These are phyloP conservation scores for Epichloe baconii DNA, from an alignment of 2,329 filamentous ascomycete genomes.

Conservation along the genomic window DNA sequence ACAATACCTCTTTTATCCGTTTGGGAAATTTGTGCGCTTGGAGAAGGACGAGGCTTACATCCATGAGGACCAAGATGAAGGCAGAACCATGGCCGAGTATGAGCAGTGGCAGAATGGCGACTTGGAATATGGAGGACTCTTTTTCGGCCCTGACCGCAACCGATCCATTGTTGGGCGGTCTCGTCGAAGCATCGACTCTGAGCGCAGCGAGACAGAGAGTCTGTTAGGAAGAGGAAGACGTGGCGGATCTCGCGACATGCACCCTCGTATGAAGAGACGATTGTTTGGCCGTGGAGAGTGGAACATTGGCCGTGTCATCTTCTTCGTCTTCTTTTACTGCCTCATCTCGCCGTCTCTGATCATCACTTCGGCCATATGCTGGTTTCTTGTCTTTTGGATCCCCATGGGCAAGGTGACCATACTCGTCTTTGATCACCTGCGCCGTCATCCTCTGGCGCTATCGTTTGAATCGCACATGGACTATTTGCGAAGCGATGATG, in stretches of 20 bases:
- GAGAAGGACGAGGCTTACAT: constrained; percentile 89
- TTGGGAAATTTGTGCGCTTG: constrained; percentile 88
- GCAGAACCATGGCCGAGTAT: constrained; percentile 94
- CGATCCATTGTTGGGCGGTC: constrained; percentile 77
- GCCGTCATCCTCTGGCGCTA: constrained; percentile 81
- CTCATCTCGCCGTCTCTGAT: constrained; percentile 78
- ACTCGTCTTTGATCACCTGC: constrained; percentile 79
- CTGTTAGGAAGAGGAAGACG: constrained; percentile 53
- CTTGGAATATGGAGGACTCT: constrained; percentile 85
- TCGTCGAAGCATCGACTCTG: constrained; percentile 78
- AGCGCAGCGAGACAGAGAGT: constrained; percentile 74
- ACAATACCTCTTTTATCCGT: constrained; percentile 85
- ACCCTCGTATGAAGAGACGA: constrained; percentile 54
- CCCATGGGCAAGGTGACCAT: constrained; percentile 95
- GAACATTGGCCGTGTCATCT: constrained; percentile 88
- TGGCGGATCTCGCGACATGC: constrained; percentile 31
- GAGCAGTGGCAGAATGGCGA: constrained; percentile 98
- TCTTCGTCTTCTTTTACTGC: constrained; percentile 93
- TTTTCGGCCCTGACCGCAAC: constrained; percentile 74
- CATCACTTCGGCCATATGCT: constrained; percentile 76
- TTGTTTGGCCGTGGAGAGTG: constrained; percentile 92
- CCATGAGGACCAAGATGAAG: constrained; percentile 90
- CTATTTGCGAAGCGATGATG: constrained; percentile 56
- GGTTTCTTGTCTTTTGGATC: constrained; percentile 95
- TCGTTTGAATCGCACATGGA: constrained; percentile 82